Conservation (phyloP, 805 yeast species). For the Candida silvicultrix region DNA sequence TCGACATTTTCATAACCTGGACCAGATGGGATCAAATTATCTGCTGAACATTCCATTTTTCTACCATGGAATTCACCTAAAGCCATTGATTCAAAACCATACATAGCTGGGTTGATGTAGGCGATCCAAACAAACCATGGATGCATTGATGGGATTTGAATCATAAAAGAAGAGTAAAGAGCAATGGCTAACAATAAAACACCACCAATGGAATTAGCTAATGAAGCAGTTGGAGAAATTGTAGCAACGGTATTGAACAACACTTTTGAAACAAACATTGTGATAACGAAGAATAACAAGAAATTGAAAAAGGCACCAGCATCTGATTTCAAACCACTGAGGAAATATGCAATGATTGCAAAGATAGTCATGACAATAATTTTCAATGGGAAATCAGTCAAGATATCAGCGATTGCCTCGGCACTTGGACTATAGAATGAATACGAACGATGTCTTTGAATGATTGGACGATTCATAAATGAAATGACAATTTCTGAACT, state of each 20-base stretch:
- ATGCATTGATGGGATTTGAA: conserved; percentile 54
- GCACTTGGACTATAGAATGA: conserved; percentile 69
- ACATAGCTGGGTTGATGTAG: conserved; percentile 49
- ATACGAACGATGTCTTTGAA: conserved; percentile 63
- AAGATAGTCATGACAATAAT: conserved; percentile 37
- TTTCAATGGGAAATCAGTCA: conserved; percentile 60
- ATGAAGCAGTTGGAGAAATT: conserved; percentile 38
- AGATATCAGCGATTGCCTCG: conserved; percentile 56
- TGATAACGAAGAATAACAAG: conserved; percentile 41
- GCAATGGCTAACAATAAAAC: conserved; percentile 40
- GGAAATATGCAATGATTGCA: conserved; percentile 45
- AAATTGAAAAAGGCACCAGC: conserved; percentile 37
- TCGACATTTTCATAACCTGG: conserved; percentile 38
- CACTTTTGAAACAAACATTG: conserved; percentile 35
- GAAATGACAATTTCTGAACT: conserved; percentile 37
- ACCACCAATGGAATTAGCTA: conserved; percentile 57
- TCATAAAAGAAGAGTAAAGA: conserved; percentile 56
- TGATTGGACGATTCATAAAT: conserved; percentile 47
- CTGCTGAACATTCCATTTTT: conserved; percentile 42
- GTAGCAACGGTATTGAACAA: conserved; percentile 50
- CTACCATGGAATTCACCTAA: conserved; percentile 56
- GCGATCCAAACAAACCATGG: conserved; percentile 67
- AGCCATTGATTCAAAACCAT: conserved; percentile 56
- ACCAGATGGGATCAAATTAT: conserved; percentile 50
- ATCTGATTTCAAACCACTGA: conserved; percentile 40